Evolutionary conservation across 371 early-diverging fungal genomes (phyloP).

Genomic region (Mortierella sp.): DNA sequence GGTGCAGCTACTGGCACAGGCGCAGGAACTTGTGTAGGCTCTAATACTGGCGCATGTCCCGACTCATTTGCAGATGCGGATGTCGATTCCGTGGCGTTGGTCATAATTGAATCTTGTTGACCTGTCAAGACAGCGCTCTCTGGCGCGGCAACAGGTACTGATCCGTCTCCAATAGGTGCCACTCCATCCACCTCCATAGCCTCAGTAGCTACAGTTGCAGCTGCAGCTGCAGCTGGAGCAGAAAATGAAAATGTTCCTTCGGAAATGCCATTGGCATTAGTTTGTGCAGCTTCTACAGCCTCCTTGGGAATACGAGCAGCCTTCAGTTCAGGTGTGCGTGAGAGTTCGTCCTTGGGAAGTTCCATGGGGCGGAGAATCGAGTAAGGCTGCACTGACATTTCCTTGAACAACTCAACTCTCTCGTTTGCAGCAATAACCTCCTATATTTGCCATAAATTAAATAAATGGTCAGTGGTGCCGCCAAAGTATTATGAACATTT

Average conservation of each 20-base stretch:
- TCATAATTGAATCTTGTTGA: constrained; percentile 31
- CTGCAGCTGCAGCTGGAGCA: not conserved
- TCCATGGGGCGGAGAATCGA: constrained; percentile 35
- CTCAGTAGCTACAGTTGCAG: not conserved
- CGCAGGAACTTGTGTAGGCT: not conserved
- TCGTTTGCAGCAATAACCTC: constrained; percentile 49
- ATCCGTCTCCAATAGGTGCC: not conserved
- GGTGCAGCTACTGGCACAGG: not conserved
- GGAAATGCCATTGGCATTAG: not conserved
- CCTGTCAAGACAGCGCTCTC: not conserved
- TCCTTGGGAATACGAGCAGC: constrained; percentile 30
- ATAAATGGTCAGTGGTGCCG: not conserved
- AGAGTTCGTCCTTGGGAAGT: constrained; percentile 41
- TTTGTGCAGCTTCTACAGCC: not conserved
- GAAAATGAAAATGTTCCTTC: not conserved
- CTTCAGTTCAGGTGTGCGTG: constrained; percentile 46
- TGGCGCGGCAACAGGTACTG: not conserved
- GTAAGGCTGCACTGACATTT: constrained; percentile 47
- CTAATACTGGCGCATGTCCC: not conserved
- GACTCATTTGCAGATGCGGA: not conserved
- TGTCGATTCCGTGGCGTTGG: not conserved
- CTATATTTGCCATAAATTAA: constrained; percentile 3
- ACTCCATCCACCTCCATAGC: constrained; percentile 22
- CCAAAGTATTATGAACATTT: not conserved
- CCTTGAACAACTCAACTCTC: constrained; percentile 39